These are phyloP conservation scores for Saprolegnia parasitica DNA, from an alignment of 352 stramenopile species.

Conservation along the genomic window DNA sequence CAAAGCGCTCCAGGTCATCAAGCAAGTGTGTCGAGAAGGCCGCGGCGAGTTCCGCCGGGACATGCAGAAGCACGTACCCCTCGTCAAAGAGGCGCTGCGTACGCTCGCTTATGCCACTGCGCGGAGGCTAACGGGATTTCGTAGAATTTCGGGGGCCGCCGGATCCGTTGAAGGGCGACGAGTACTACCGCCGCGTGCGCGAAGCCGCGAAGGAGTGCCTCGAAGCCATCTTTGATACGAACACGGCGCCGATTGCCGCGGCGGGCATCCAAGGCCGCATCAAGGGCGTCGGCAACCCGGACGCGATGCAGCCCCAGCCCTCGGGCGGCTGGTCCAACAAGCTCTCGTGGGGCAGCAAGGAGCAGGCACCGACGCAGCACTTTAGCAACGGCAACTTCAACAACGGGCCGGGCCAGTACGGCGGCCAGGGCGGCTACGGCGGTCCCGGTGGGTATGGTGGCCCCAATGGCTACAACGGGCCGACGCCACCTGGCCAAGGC, in stretches of 20 bases:
- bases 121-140: background rate
- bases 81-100: conserved; percentile 91
- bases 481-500: conserved; percentile 38
- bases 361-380: conserved; percentile 40
- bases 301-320: conserved; percentile 38
- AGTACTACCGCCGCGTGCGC: conserved; percentile 90
- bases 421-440: conserved; percentile 39
- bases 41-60: conserved; percentile 88
- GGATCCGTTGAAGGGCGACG: conserved; percentile 92
- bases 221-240: conserved; percentile 92
- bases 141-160: conserved; percentile 86
- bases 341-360: conserved; percentile 56
- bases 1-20: conserved; percentile 92
- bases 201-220: conserved; percentile 92
- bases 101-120: conserved; percentile 33
- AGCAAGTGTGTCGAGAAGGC: conserved; percentile 87
- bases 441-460: conserved; percentile 33
- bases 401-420: conserved; percentile 1
- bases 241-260: conserved; percentile 50
- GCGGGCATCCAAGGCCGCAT: conserved; percentile 75
- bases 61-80: conserved; percentile 87
- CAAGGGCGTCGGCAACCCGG: conserved; percentile 67
- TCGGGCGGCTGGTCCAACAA: conserved; percentile 57
- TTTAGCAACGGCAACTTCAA: conserved; percentile 1
- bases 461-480: conserved; percentile 42